Base-by-base conservation (phyloP, 163 green algal species). In the Scenedesmus sp. region DNA sequence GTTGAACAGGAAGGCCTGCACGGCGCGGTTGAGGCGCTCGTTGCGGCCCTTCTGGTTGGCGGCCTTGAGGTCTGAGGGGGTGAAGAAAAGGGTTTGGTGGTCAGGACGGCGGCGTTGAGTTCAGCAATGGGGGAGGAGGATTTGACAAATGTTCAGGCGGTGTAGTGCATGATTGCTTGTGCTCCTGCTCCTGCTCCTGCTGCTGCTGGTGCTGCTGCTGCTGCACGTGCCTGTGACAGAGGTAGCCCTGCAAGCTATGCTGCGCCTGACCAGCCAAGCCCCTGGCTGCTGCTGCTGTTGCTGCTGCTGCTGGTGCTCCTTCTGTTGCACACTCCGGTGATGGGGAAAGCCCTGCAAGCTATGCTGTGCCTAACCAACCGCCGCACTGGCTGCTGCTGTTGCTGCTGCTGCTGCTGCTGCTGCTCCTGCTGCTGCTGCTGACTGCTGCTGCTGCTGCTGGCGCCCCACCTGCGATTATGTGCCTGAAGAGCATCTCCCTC, bases 1-100 rank as follows among this genome's bases (percentile, higher is more conserved):
- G 57, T 76, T 82, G 93, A 97, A 98, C 93, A 99, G 95, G 94
- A 99, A 99, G 92, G 95, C 97, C 96, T 99, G 98, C 90, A 99
- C 92, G 1, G 88, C 83, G 3, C 97, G 94, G 96, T 99, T 99
- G 7, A 99, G 95, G n/a, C 92, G 90, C 57, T 99, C 98, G 91
- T 99, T 97, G 46, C 95, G 94, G 66, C 94, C 93, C 73, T 97
- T 97, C 83, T 95, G 94, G 95, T 99, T 99, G 85, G 92, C 92
- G 18, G 93, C 93, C 93, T 98, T 98, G 90, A 99, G 96, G 93
- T 99, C 97, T 95, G 95, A 92, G 12, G 76, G 2, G 10, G 64
- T n/a, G 64, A 16, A 16, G 64, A 15, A 16, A 76, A 16, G 26
- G 76, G 46, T n/a, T 23, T 57, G 9, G 34, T 4, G 76, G 76